A percentile compares a stretch with the other conserved stretches of the same genome.
Conservation (phyloP, 2,329 filamentous ascomycete genomes). For the Saccharata proteae region DNA sequence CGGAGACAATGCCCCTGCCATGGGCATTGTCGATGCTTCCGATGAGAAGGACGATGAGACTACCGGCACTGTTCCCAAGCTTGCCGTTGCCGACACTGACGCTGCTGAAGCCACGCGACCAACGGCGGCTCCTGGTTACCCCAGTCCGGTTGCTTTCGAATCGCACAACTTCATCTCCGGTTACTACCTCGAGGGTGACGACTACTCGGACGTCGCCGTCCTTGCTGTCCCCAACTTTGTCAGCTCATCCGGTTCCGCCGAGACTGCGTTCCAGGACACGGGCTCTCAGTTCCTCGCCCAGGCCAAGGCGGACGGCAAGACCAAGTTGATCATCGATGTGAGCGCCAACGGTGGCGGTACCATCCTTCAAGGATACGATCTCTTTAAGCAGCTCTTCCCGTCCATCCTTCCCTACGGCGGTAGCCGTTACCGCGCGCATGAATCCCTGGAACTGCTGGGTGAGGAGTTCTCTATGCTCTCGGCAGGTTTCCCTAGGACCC, state of each 20-base stretch:
- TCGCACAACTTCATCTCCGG: constrained; percentile 32
- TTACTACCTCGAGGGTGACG: constrained; percentile 32
- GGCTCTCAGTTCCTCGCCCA: constrained; percentile 29
- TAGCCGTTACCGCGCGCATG: constrained; percentile 39
- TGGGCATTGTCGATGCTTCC: constrained; percentile 1
- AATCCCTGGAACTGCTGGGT: constrained; percentile 34
- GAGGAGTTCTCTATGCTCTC: constrained; percentile 25
- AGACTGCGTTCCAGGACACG: constrained; percentile 28
- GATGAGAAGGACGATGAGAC: not conserved
- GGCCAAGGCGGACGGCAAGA: constrained; percentile 40
- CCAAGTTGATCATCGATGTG: constrained; percentile 48
- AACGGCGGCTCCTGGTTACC: constrained; percentile 22
- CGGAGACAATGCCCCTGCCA: constrained; percentile 5
- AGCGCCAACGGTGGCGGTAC: constrained; percentile 47
- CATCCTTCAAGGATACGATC: constrained; percentile 48
- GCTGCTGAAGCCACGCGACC: constrained; percentile 11
- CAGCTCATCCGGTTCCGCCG: constrained; percentile 14
- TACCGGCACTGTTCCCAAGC: not conserved
- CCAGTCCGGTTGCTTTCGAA: constrained; percentile 19
- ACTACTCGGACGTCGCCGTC: constrained; percentile 34
- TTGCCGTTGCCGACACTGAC: constrained; percentile 10
- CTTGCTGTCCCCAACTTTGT: constrained; percentile 33
- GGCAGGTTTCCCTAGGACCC: constrained; percentile 19
- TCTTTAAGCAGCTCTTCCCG: constrained; percentile 48
- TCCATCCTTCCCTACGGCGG: constrained; percentile 36